These are phyloP conservation scores for Vaccinium corymbosum DNA, from an alignment of 148 eudicot genomes.

Conservation along the genomic window DNA sequence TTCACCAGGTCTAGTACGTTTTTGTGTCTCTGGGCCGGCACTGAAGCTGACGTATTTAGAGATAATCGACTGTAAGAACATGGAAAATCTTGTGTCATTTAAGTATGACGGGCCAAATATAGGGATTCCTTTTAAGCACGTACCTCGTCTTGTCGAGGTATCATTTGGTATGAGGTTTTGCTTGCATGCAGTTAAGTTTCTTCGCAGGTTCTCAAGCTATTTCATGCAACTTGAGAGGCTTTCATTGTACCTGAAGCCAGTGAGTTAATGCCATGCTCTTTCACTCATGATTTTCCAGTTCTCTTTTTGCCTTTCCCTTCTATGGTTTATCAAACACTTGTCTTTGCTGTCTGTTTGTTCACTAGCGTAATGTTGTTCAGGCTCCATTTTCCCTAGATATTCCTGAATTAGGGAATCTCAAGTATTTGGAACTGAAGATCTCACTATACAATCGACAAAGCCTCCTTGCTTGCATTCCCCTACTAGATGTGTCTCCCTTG, in stretches of 20 bases:
- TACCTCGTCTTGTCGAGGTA: background rate
- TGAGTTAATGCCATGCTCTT: background rate
- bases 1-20: background rate
- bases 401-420: background rate
- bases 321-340: background rate
- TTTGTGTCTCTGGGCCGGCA: background rate
- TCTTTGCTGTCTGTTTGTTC: background rate
- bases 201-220: background rate
- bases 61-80: background rate
- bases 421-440: background rate
- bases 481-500: background rate
- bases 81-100: background rate
- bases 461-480: constrained; percentile 6
- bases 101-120: background rate
- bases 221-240: background rate
- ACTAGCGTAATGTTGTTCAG: background rate
- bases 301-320: background rate
- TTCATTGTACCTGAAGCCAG: background rate
- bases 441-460: background rate
- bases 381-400: background rate
- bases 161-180: background rate
- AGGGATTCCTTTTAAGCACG: background rate
- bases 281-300: background rate
- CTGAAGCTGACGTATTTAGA: background rate
- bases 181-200: background rate